Percentiles rank a stretch among this genome's conserved stretches.
Conservation (phyloP, 106 monocot genomes). For the Dendrobium huoshanense region DNA sequence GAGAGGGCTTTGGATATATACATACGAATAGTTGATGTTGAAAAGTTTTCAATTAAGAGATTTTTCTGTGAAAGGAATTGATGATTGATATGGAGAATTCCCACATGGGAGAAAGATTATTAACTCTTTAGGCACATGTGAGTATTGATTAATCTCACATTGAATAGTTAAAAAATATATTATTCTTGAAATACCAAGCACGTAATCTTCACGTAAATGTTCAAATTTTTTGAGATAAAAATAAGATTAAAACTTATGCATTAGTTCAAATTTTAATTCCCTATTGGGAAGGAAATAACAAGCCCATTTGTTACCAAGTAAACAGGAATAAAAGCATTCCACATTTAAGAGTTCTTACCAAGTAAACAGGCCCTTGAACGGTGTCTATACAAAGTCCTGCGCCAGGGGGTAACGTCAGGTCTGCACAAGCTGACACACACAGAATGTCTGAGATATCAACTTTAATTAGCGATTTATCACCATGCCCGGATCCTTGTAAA, state of each 20-base stretch:
- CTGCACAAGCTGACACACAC: slow-evolving; percentile 78
- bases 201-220: too few relatives aligned
- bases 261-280: too few relatives aligned
- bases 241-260: too few relatives aligned
- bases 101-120: neutral
- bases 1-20: too few relatives aligned
- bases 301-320: neutral
- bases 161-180: neutral
- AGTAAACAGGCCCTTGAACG: slow-evolving; percentile 59
- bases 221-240: too few relatives aligned
- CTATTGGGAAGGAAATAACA: too few relatives aligned
- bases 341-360: slow-evolving; percentile 43
- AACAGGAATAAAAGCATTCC: neutral
- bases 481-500: slow-evolving; percentile 20
- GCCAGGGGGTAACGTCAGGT: slow-evolving; percentile 83
- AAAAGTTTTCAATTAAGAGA: neutral
- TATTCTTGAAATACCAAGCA: neutral
- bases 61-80: neutral
- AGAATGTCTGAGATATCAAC: slow-evolving; percentile 73
- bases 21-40: too few relatives aligned
- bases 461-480: slow-evolving; percentile 47
- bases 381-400: slow-evolving; percentile 85
- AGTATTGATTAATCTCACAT: neutral
- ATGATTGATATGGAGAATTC: neutral
- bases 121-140: too few relatives aligned